Percentiles rank a stretch among this genome's conserved stretches.
phyloP scores from a whole-genome alignment of 2,329 filamentous ascomycete species.

The Aspergillus sp. region DNA sequence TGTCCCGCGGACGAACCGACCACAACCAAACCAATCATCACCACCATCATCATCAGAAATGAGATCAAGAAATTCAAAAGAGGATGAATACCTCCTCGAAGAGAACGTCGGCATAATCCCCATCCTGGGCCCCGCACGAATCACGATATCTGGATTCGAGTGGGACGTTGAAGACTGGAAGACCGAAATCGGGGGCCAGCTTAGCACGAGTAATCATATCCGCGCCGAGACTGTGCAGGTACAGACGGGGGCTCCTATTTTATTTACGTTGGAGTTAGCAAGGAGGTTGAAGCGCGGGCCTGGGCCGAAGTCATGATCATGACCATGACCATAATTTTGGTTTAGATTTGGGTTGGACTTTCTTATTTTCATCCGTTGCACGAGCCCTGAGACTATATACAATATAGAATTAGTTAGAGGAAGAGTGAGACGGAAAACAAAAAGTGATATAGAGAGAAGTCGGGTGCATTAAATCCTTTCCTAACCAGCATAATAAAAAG shows the following conservation, averaged over 20 bases:
- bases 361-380: not conserved
- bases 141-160: constrained; percentile 77
- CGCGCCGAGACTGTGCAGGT: constrained; percentile 61
- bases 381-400: not conserved
- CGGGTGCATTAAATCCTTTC: not conserved
- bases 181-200: constrained; percentile 69
- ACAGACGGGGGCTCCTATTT: constrained; percentile 61
- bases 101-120: constrained; percentile 86
- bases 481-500: not conserved
- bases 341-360: not conserved
- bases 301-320: not conserved
- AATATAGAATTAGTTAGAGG: not conserved
- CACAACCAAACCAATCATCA: not conserved
- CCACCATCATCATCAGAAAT: not conserved
- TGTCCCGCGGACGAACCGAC: constrained; percentile 50
- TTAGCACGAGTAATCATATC: constrained; percentile 82
- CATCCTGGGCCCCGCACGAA: constrained; percentile 72
- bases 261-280: constrained; percentile 72
- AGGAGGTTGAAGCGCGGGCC: constrained; percentile 32
- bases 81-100: constrained; percentile 55
- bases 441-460: not conserved
- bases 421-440: not conserved
- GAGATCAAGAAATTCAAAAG: constrained; percentile 5
- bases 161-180: constrained; percentile 88
- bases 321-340: too few relatives aligned